These are phyloP conservation scores for Orbilia javanica DNA, from an alignment of 2,329 filamentous ascomycete species.

Conservation along the genomic window DNA sequence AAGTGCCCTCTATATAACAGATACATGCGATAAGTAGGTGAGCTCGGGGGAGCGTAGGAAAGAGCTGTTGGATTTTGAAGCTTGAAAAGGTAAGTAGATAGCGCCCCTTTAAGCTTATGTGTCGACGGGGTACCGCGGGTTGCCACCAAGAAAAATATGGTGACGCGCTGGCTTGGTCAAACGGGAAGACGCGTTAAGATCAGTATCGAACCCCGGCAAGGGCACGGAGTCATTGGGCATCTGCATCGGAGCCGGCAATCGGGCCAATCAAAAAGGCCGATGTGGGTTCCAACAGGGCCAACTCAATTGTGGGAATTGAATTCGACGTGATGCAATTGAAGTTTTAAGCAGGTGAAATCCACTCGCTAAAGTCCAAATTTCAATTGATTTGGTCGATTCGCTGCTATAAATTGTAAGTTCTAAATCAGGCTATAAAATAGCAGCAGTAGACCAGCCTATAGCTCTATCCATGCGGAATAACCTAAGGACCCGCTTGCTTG, in stretches of 20 bases:
- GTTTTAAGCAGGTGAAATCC: too few relatives aligned
- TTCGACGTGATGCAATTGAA: too few relatives aligned
- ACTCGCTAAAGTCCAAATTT: too few relatives aligned
- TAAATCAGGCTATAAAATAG: too few relatives aligned
- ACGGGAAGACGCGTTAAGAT: slow-evolving; percentile 53
- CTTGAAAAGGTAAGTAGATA: neutral
- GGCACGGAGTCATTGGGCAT: slow-evolving; percentile 40
- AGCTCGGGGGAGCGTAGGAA: neutral
- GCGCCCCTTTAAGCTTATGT: slow-evolving; percentile 28
- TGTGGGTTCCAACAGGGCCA: slow-evolving; percentile 33
- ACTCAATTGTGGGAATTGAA: too few relatives aligned
- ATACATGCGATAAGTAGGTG: too few relatives aligned
- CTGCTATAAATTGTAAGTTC: too few relatives aligned
- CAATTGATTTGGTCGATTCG: too few relatives aligned
- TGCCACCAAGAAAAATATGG: slow-evolving; percentile 51
- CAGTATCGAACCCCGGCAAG: slow-evolving; percentile 21
- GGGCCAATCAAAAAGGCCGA: slow-evolving; percentile 36
- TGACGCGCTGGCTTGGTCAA: slow-evolving; percentile 47
- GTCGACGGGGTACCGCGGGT: slow-evolving; percentile 20
- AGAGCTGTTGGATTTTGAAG: neutral
- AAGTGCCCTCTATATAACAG: too few relatives aligned
- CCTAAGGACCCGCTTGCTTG: too few relatives aligned
- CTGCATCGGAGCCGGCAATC: slow-evolving; percentile 35
- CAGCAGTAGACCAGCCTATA: too few relatives aligned
- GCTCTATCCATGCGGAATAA: too few relatives aligned